Evolutionary conservation across 1,284 basidiomycete genomes (phyloP).

Genomic region (Ceratobasidium sp.): DNA sequence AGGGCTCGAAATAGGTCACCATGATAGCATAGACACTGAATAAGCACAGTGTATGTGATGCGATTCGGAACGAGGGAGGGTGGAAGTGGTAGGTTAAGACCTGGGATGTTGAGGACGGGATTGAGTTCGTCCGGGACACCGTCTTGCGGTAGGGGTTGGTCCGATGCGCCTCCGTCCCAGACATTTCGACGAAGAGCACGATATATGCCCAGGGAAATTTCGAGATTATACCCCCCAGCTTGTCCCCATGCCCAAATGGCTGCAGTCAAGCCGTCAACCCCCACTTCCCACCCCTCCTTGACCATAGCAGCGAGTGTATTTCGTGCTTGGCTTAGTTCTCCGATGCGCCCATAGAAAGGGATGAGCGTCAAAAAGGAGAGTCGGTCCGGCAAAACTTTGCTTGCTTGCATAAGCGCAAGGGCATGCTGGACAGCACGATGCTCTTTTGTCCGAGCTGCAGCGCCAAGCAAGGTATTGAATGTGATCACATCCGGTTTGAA

Average conservation of each 20-base stretch:
- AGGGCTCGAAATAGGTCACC: constrained; percentile 69
- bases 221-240: constrained; percentile 58
- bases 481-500: constrained; percentile 60
- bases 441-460: constrained; percentile 62
- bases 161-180: constrained; percentile 47
- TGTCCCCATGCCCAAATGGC: constrained; percentile 65
- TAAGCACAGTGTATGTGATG: constrained; percentile 70
- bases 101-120: constrained; percentile 34
- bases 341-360: constrained; percentile 58
- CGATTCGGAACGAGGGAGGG: constrained; percentile 60
- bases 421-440: constrained; percentile 59
- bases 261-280: constrained; percentile 68
- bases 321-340: constrained; percentile 61
- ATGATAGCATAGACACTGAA: constrained; percentile 71
- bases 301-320: constrained; percentile 60
- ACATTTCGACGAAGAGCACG: constrained; percentile 63
- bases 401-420: constrained; percentile 55
- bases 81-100: constrained; percentile 47
- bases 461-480: constrained; percentile 67
- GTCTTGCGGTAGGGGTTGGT: constrained; percentile 31
- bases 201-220: constrained; percentile 67
- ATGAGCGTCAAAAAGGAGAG: constrained; percentile 67
- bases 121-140: constrained; percentile 25
- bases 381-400: constrained; percentile 59
- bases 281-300: constrained; percentile 59